phyloP scores from a whole-genome alignment of 345 rosid genomes.

The Balakata baccata region DNA sequence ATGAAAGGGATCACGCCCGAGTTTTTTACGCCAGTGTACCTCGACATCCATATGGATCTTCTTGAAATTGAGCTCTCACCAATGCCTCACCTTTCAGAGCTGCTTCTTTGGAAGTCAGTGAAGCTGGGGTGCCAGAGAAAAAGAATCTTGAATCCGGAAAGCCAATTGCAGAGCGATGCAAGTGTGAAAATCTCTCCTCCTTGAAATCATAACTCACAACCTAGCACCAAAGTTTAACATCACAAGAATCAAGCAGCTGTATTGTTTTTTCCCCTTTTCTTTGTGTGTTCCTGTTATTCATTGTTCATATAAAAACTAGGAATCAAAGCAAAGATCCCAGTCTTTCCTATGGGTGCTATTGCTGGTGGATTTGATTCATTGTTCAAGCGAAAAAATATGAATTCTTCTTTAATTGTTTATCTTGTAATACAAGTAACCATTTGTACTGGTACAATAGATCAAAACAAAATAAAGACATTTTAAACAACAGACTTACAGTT shows the following conservation, averaged over 20 bases:
- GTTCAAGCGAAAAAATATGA: too few species aligned
- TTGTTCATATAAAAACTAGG: background rate
- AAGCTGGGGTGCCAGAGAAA: conserved; percentile 70
- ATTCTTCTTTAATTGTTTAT: too few species aligned
- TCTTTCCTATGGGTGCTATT: background rate
- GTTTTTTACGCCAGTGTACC: conserved; percentile 76
- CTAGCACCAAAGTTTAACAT: conserved; percentile 27
- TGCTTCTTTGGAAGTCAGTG: conserved; percentile 55
- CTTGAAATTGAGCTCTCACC: conserved; percentile 74
- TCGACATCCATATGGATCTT: conserved; percentile 83
- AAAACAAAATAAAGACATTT: conserved; percentile 2
- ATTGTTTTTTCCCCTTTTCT: background rate
- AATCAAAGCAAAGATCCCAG: background rate
- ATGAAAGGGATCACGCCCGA: conserved; percentile 91
- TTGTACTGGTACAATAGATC: background rate
- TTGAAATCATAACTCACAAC: conserved; percentile 95
- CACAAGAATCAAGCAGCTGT: background rate
- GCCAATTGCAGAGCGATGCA: conserved; percentile 77
- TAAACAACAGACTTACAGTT: conserved; percentile 55
- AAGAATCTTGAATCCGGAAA: conserved; percentile 79
- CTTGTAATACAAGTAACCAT: too few species aligned
- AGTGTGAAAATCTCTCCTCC: conserved; percentile 69
- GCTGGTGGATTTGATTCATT: background rate
- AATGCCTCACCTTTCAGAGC: conserved; percentile 86
- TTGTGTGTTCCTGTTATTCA: background rate